Percentiles rank a stretch among this genome's conserved stretches.
phyloP scores from a whole-genome alignment of 164 flowering plant species.

The Stephania japonica region DNA sequence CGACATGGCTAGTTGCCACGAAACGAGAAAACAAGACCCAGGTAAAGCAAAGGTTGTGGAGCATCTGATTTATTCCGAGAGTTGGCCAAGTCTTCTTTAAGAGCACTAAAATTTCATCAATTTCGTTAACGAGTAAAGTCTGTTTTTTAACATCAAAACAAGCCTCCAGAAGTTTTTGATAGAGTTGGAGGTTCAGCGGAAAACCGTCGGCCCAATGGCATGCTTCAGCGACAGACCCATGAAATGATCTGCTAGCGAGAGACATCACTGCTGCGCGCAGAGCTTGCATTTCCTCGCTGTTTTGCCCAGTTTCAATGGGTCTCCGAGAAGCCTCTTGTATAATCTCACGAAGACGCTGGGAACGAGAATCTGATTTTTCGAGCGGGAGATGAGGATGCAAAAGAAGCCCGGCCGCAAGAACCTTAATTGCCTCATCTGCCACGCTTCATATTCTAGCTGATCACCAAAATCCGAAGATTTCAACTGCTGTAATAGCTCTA shows the following conservation, averaged over 20 bases:
- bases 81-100: slow-evolving; percentile 83
- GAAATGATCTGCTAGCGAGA: slow-evolving; percentile 66
- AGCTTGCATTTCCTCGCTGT: slow-evolving; percentile 54
- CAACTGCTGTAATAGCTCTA: slow-evolving; percentile 78
- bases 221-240: slow-evolving; percentile 44
- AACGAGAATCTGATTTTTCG: slow-evolving; percentile 33
- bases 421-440: slow-evolving; percentile 68
- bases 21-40: slow-evolving; percentile 75
- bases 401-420: slow-evolving; percentile 82
- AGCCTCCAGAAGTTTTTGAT: slow-evolving; percentile 67
- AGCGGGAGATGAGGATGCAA: slow-evolving; percentile 58
- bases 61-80: slow-evolving; percentile 68
- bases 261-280: slow-evolving; percentile 54
- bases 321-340: slow-evolving; percentile 45
- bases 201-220: slow-evolving; percentile 96
- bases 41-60: slow-evolving; percentile 78
- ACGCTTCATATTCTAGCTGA: slow-evolving; percentile 61
- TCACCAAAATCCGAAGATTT: slow-evolving; percentile 66
- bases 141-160: slow-evolving; percentile 79
- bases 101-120: slow-evolving; percentile 77
- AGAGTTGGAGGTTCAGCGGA: slow-evolving; percentile 71
- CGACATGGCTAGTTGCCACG: slow-evolving; percentile 66
- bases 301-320: slow-evolving; percentile 66
- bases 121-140: slow-evolving; percentile 63
- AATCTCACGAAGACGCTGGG: slow-evolving; percentile 51